Conservation (phyloP, 2,329 filamentous ascomycete genomes). For the Capronia americana region DNA sequence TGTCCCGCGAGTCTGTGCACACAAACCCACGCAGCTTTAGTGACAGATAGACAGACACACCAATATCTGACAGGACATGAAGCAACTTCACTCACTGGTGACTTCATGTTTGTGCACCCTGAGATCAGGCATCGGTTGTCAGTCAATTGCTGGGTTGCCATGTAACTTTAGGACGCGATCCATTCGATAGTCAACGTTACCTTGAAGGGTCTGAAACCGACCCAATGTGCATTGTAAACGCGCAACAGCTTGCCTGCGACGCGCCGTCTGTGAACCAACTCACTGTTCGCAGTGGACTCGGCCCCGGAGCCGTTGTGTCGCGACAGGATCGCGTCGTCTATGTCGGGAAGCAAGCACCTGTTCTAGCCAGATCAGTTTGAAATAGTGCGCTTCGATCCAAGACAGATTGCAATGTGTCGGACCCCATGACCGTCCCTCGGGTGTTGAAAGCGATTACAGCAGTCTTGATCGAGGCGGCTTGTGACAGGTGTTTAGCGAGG, state of each 20-base stretch:
- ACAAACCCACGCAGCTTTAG: slow-evolving; percentile 1
- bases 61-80: background rate
- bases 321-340: background rate
- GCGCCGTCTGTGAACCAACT: background rate
- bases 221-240: slow-evolving; percentile 5
- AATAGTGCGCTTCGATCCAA: background rate
- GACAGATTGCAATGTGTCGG: slow-evolving; percentile 6
- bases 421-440: slow-evolving; percentile 2
- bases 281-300: background rate
- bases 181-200: background rate
- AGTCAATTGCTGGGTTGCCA: background rate
- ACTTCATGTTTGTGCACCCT: background rate
- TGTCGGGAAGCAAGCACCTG: slow-evolving; percentile 4
- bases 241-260: background rate
- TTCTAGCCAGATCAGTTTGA: slow-evolving; percentile 18
- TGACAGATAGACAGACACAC: background rate
- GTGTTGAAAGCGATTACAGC: slow-evolving; percentile 4
- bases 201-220: slow-evolving; percentile 18
- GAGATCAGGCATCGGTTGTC: background rate
- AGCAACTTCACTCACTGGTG: background rate
- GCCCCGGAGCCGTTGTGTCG: background rate
- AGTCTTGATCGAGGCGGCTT: slow-evolving; percentile 7
- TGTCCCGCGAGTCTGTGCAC: background rate
- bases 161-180: background rate
- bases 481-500: slow-evolving; percentile 17